These are phyloP conservation scores for Scytalidium sp. DNA, from an alignment of 2,329 filamentous ascomycete genomes.

Conservation along the genomic window DNA sequence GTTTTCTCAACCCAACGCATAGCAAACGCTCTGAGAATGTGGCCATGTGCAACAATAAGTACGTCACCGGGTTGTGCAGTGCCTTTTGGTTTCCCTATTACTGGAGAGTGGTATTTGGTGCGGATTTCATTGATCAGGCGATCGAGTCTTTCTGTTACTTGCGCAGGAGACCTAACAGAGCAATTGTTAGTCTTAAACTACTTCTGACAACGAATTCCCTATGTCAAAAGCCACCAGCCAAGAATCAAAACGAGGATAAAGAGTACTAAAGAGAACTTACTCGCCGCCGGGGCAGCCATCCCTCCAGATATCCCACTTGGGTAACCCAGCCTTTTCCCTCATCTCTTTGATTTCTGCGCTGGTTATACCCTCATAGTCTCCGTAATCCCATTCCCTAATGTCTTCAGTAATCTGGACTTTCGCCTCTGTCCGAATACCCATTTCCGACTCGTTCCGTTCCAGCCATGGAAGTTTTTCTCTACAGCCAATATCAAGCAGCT, in stretches of 20 bases:
- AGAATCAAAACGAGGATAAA: no score
- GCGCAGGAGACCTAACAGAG: conserved; percentile 40
- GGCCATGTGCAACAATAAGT: conserved; percentile 82
- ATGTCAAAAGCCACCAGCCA: no score
- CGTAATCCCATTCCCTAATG: conserved; percentile 86
- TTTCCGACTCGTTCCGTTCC: conserved; percentile 37
- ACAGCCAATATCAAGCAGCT: conserved; percentile 75
- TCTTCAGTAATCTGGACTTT: conserved; percentile 66
- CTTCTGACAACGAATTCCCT: no score
- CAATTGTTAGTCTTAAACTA: background rate
- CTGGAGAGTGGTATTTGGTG: conserved; percentile 53
- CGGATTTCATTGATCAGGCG: conserved; percentile 73
- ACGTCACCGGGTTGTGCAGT: conserved; percentile 51
- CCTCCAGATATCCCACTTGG: conserved; percentile 80
- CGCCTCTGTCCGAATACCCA: conserved; percentile 50
- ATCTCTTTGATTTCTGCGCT: conserved; percentile 62
- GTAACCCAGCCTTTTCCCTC: conserved; percentile 54
- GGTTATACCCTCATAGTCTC: conserved; percentile 80
- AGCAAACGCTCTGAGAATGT: conserved; percentile 84
- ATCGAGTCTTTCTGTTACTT: conserved; percentile 73
- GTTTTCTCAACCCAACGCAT: conserved; percentile 79
- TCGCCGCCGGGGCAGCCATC: conserved; percentile 86
- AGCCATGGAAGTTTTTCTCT: conserved; percentile 70
- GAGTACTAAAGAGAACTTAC: conserved; percentile 52
- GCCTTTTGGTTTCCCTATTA: conserved; percentile 52